These are phyloP conservation scores for Jackrogersella multiformis DNA, from an alignment of 495 filamentous ascomycete species.

Conservation along the genomic window DNA sequence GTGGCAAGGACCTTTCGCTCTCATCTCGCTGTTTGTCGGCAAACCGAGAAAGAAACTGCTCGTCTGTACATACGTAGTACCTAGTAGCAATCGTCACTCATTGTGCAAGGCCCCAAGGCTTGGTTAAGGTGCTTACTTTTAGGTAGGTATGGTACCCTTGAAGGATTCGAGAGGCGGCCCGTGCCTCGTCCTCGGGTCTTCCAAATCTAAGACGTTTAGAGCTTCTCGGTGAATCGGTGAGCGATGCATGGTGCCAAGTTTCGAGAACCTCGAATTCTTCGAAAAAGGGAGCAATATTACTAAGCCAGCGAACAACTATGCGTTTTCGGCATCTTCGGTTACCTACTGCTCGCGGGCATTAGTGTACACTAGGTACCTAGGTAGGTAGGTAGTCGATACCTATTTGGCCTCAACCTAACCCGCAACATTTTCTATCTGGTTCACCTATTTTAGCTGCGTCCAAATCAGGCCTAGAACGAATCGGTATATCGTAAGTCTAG, in stretches of 20 bases:
- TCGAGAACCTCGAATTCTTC: constrained; percentile 9
- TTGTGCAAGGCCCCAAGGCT: constrained; percentile 3
- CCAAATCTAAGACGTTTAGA: constrained; percentile 7
- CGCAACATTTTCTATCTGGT: constrained; percentile 21
- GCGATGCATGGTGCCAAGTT: not conserved
- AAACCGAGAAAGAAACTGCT: not conserved
- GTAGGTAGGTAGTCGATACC: no score
- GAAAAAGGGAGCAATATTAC: constrained; percentile 19
- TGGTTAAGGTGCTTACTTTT: constrained; percentile 36
- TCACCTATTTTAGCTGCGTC: constrained; percentile 29
- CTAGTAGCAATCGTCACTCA: not conserved
- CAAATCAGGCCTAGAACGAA: constrained; percentile 21
- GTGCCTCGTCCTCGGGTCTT: constrained; percentile 27
- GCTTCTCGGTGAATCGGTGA: constrained; percentile 25
- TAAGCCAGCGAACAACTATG: constrained; percentile 1
- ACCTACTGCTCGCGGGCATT: not conserved
- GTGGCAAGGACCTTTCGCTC: not conserved
- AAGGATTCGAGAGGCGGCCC: constrained; percentile 27
- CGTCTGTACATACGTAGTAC: not conserved
- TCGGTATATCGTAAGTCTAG: constrained; percentile 10
- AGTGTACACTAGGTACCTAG: no score
- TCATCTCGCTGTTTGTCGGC: constrained; percentile 4
- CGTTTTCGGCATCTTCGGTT: constrained; percentile 9
- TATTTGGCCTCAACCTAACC: constrained; percentile 19
- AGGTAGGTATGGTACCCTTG: not conserved